Percentiles rank a stretch among this genome's conserved stretches.
Conservation (phyloP, 2,329 filamentous ascomycete genomes). For the Penicillium occitanis region DNA sequence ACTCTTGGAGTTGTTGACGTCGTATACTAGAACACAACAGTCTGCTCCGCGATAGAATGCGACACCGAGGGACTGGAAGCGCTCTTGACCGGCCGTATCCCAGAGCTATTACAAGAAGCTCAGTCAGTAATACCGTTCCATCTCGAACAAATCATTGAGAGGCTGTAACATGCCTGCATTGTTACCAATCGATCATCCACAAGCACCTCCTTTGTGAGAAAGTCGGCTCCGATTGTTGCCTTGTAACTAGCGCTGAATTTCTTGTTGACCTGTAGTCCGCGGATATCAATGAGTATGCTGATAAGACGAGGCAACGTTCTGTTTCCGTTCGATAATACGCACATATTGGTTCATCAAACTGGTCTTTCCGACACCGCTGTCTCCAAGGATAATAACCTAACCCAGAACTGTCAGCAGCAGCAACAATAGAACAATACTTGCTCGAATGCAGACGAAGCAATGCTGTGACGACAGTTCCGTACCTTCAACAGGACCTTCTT, state of each 20-base stretch:
- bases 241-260: slow-evolving; percentile 99
- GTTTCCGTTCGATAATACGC: slow-evolving; percentile 42
- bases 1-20: slow-evolving; percentile 99
- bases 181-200: slow-evolving; percentile 97
- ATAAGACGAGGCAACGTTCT: slow-evolving; percentile 22
- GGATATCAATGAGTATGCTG: slow-evolving; percentile 16
- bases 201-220: slow-evolving; percentile 94
- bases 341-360: slow-evolving; percentile 99
- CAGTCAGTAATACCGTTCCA: background rate
- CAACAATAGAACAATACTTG: background rate
- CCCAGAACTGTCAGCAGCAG: slow-evolving; percentile 9
- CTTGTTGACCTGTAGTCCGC: slow-evolving; percentile 86
- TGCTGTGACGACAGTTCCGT: slow-evolving; percentile 30
- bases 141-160: background rate
- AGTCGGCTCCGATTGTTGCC: slow-evolving; percentile 97
- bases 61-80: slow-evolving; percentile 94
- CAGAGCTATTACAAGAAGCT: slow-evolving; percentile 65
- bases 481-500: slow-evolving; percentile 94
- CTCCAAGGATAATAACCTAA: slow-evolving; percentile 97
- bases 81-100: slow-evolving; percentile 96
- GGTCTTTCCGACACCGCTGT: slow-evolving; percentile 98
- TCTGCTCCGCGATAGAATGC: slow-evolving; percentile 97
- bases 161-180: slow-evolving; percentile 71
- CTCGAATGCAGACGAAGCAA: slow-evolving; percentile 15
- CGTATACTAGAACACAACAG: slow-evolving; percentile 96